A percentile compares a stretch with the other conserved stretches of the same genome.
These are phyloP conservation scores for Endogone sp. DNA, from an alignment of 192 early-diverging fungal species.

Conservation along the genomic window DNA sequence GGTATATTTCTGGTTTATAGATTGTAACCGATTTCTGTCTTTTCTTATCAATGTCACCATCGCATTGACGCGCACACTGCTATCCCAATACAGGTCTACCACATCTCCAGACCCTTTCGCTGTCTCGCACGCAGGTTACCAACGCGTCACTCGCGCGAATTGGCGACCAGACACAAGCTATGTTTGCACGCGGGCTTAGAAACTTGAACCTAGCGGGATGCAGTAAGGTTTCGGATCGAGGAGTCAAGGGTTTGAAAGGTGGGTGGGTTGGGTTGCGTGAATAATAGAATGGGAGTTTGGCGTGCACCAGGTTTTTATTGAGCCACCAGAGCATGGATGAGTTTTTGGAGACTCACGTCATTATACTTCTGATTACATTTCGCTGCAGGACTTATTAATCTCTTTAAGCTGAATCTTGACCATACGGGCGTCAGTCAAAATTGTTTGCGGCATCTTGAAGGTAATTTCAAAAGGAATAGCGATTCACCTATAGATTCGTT, in stretches of 20 bases:
- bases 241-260: slow-evolving; percentile 16
- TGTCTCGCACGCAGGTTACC: slow-evolving; percentile 25
- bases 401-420: slow-evolving; percentile 34
- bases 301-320: no score
- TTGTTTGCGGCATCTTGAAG: slow-evolving; percentile 11
- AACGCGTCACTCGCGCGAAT: slow-evolving; percentile 13
- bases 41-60: neutral
- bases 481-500: neutral
- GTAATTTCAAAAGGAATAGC: neutral
- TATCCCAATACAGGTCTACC: slow-evolving; percentile 3
- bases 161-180: slow-evolving; percentile 8
- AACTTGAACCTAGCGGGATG: slow-evolving; percentile 15
- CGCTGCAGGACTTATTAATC: slow-evolving; percentile 8
- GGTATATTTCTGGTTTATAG: no score
- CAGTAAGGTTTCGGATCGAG: slow-evolving; percentile 7
- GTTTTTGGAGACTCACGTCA: neutral
- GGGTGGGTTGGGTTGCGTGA: neutral
- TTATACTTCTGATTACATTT: neutral
- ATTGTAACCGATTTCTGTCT: no score
- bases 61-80: neutral
- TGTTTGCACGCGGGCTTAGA: slow-evolving; percentile 7
- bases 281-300: neutral
- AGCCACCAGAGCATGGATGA: neutral
- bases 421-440: slow-evolving; percentile 29
- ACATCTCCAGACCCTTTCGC: slow-evolving; percentile 23